These are phyloP conservation scores for Gardenia jasminoides DNA, from an alignment of 257 asterid genomes.

Conservation along the genomic window DNA sequence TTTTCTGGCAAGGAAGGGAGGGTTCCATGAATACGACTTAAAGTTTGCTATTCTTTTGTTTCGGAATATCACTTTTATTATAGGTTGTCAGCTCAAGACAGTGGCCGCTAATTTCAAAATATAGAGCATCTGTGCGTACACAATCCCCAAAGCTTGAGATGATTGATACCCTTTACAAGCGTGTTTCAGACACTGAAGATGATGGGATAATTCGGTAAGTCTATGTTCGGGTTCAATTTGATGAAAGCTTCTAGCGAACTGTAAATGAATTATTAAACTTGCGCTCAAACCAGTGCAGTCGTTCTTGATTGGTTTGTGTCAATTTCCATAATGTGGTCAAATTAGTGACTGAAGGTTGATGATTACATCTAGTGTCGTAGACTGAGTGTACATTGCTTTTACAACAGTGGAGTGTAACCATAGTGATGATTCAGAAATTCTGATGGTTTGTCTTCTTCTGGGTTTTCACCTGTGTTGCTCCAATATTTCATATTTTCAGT, in stretches of 20 bases:
- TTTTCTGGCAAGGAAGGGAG: neutral
- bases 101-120: conserved; percentile 87
- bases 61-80: neutral
- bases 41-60: neutral
- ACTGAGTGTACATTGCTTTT: neutral
- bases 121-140: conserved; percentile 86
- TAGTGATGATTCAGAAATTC: neutral
- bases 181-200: conserved; percentile 68
- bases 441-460: neutral
- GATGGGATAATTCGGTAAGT: conserved; percentile 79
- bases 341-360: neutral
- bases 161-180: conserved; percentile 75
- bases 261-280: neutral
- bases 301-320: neutral
- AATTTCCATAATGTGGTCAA: neutral
- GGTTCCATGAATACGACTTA: neutral
- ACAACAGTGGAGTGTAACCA: neutral
- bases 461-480: neutral
- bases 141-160: conserved; percentile 87
- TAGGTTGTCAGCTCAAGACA: conserved; percentile 96
- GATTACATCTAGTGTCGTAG: neutral
- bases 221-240: neutral
- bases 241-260: neutral
- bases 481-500: neutral
- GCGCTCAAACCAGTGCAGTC: neutral